A percentile compares a stretch with the other conserved stretches of the same genome.
These are phyloP conservation scores for Diaporthe destruens DNA, from an alignment of 2,329 filamentous ascomycete genomes.

Conservation along the genomic window DNA sequence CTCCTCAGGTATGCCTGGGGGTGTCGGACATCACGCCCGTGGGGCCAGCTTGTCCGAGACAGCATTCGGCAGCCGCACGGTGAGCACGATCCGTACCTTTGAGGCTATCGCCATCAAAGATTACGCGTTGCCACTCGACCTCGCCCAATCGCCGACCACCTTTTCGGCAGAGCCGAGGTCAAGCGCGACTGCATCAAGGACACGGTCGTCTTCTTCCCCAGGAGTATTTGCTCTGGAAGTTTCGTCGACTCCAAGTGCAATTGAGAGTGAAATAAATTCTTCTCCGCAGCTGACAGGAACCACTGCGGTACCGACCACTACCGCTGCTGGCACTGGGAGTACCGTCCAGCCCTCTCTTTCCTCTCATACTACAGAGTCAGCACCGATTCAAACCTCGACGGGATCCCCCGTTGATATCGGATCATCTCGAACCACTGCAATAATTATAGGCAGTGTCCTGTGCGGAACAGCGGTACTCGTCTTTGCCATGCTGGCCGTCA, in stretches of 20 bases:
- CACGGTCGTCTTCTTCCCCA: neutral
- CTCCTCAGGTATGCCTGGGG: neutral
- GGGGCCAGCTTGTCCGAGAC: neutral
- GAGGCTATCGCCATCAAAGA: neutral
- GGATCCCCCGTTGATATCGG: neutral
- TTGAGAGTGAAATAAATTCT: too few relatives aligned
- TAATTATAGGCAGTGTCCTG: slow-evolving; percentile 36
- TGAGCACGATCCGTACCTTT: neutral
- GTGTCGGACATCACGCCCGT: neutral
- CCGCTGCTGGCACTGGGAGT: neutral
- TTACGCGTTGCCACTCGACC: neutral
- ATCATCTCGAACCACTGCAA: neutral
- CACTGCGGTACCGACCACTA: too few relatives aligned
- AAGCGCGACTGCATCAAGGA: neutral
- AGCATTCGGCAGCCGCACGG: neutral
- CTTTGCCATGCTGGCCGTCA: neutral
- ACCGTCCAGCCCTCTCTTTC: neutral
- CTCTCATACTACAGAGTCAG: neutral
- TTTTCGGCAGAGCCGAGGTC: neutral
- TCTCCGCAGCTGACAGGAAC: neutral
- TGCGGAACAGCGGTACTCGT: slow-evolving; percentile 32
- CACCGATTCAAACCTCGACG: neutral
- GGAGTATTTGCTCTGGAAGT: neutral
- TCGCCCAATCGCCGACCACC: neutral
- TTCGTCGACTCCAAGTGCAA: neutral